A percentile compares a stretch with the other conserved stretches of the same genome.
phyloP scores from a whole-genome alignment of 352 stramenopile species.

The Phytophthora podocarpi region DNA sequence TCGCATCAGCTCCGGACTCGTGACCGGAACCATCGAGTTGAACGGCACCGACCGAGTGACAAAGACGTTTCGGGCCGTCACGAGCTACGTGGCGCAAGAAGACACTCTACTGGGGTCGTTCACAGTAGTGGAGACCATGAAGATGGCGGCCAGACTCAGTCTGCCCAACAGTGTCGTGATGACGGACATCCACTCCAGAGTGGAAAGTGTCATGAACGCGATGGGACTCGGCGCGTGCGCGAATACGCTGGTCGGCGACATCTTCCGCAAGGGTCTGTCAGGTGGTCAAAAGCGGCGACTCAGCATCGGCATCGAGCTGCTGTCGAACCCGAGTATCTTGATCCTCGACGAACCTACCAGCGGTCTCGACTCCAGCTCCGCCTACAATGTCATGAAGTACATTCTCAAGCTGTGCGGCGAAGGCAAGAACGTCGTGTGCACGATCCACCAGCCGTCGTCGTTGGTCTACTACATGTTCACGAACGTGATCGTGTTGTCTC shows the following conservation, averaged over 20 bases:
- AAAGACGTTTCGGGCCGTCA: constrained; percentile 48
- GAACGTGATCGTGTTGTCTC: constrained; percentile 59
- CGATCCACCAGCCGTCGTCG: constrained; percentile 92
- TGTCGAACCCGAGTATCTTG: constrained; percentile 72
- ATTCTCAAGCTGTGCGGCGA: constrained; percentile 22
- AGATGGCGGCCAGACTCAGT: constrained; percentile 63
- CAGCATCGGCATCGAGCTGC: constrained; percentile 78
- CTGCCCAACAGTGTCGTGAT: constrained; percentile 42
- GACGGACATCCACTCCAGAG: constrained; percentile 33
- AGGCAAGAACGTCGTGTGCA: constrained; percentile 75
- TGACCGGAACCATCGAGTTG: constrained; percentile 56
- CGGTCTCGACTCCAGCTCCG: constrained; percentile 40
- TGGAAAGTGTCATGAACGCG: constrained; percentile 57
- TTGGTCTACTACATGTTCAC: constrained; percentile 39
- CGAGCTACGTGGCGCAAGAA: constrained; percentile 74
- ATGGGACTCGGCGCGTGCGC: constrained; percentile 54
- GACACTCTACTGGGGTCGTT: constrained; percentile 70
- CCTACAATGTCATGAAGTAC: constrained; percentile 29
- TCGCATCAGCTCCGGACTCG: constrained; percentile 48
- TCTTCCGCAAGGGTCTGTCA: constrained; percentile 77
- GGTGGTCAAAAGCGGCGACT: constrained; percentile 83
- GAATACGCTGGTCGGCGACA: constrained; percentile 71
- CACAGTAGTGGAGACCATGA: constrained; percentile 69
- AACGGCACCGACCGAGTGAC: constrained; percentile 44
- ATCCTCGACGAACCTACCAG: constrained; percentile 85